A percentile compares a stretch with the other conserved stretches of the same genome.
Evolutionary conservation across 1,284 basidiomycete genomes (phyloP).

Genomic region (Flammula alnicola): DNA sequence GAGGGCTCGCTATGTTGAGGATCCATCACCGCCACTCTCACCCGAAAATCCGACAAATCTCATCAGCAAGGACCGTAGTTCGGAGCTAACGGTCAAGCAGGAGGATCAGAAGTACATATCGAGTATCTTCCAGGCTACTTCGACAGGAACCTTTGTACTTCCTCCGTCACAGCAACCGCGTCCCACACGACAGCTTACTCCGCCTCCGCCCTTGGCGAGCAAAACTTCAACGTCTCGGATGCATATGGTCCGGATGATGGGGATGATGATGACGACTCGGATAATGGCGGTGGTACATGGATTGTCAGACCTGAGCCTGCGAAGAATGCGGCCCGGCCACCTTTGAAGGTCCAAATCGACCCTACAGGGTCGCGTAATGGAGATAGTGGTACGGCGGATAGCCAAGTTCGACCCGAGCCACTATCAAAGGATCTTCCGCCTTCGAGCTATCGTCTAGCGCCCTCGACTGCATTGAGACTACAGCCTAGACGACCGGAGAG

Average conservation of each 20-base stretch:
- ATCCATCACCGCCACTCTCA: constrained; percentile 31
- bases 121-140: constrained; percentile 29
- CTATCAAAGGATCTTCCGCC: constrained; percentile 15
- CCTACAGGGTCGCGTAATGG: constrained; percentile 18
- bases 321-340: constrained; percentile 40
- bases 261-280: constrained; percentile 46
- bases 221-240: constrained; percentile 10
- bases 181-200: constrained; percentile 19
- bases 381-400: constrained; percentile 3
- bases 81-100: constrained; percentile 42
- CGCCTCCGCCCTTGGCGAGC: constrained; percentile 25
- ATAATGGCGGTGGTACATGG: constrained; percentile 47
- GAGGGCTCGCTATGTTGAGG: constrained; percentile 23
- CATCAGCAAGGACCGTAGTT: constrained; percentile 20
- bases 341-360: constrained; percentile 47
- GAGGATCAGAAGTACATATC: constrained; percentile 41
- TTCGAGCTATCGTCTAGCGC: constrained; percentile 22
- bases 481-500: constrained; percentile 46
- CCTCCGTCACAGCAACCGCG: constrained; percentile 15
- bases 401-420: constrained; percentile 8
- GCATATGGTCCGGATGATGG: constrained; percentile 16
- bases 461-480: constrained; percentile 17
- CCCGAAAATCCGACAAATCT: constrained; percentile 25
- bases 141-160: constrained; percentile 27
- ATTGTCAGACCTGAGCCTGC: constrained; percentile 27